Evolutionary conservation across 2,329 filamentous ascomycete genomes (phyloP), one percentile per base, ranked within the genome.

Genomic region (Drechslerella stenobrocha): DNA sequence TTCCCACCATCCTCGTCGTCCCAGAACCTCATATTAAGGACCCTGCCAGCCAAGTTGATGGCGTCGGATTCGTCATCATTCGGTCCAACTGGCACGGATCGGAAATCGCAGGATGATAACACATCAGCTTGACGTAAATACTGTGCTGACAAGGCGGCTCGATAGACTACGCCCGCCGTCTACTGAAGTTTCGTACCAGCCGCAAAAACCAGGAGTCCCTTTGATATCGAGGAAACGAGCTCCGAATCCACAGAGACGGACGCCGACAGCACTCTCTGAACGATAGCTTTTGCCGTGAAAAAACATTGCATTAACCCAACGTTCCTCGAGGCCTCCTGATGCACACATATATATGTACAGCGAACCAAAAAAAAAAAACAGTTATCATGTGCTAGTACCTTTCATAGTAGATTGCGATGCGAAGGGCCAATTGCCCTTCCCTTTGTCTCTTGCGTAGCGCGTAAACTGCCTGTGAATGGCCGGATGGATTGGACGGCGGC

Each of bases 191-290:
- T 67, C 70, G 40, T 70, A 72, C 72, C 70, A 23, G 91, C 93
- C 20, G 92, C 92, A 75, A 98, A 87, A 28, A 97, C 90, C 4
- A 98, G 81, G 42, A 98, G 79, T 26, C 93, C 93, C 77, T 87
- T 89, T 65, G 90, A 89, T 73, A 98, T 97, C 2, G 87, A 88
- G 0, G 93, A 97, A 45, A 98, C 83, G 26, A 96, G 79, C 75
- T 95, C 82, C 74, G 89, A 87, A 75, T 98, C 91, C 52, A 98
- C 92, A 1, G 90, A 93, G 73, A 98, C 93, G 5, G 92, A 96
- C 67, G 92, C 92, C 42, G 91, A 97, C 67, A 96, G 84, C 52
- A 98, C 93, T 71, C 93, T 84, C 78, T 98, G 93, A 53, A 97
- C 80, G 66, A 98, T 89, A 55, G 90, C 93, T 96, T 74, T 26